A percentile compares a stretch with the other conserved stretches of the same genome.
phyloP scores from a whole-genome alignment of 2,329 filamentous ascomycete species.

The Domatiomyces catenatus region DNA sequence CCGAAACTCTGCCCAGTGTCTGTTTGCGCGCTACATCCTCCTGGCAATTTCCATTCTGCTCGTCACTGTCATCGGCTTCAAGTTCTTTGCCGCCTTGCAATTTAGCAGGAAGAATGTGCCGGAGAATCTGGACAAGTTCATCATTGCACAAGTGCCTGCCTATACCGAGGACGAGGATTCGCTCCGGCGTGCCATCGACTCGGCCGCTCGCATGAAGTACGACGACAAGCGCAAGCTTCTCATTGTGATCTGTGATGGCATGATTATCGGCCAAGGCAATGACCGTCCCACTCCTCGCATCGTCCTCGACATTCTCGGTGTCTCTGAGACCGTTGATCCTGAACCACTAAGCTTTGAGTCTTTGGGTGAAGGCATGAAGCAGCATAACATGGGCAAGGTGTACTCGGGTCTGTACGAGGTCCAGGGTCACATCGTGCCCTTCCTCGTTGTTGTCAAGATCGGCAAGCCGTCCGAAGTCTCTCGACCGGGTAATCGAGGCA shows the following conservation, averaged over 20 bases:
- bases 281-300: slow-evolving; percentile 90
- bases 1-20: slow-evolving; percentile 66
- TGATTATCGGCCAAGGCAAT: slow-evolving; percentile 99
- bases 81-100: slow-evolving; percentile 90
- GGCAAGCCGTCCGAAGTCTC: slow-evolving; percentile 67
- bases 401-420: slow-evolving; percentile 97
- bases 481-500: slow-evolving; percentile 83
- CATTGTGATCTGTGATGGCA: slow-evolving; percentile 86
- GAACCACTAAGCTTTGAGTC: slow-evolving; percentile 94
- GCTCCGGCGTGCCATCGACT: slow-evolving; percentile 90
- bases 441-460: slow-evolving; percentile 91
- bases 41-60: slow-evolving; percentile 71
- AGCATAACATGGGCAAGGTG: slow-evolving; percentile 98
- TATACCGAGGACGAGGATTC: slow-evolving; percentile 99
- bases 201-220: slow-evolving; percentile 84
- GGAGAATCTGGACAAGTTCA: slow-evolving; percentile 93
- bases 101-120: slow-evolving; percentile 83
- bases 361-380: slow-evolving; percentile 85
- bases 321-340: slow-evolving; percentile 83
- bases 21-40: slow-evolving; percentile 79
- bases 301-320: slow-evolving; percentile 89
- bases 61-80: slow-evolving; percentile 73
- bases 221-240: slow-evolving; percentile 97
- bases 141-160: slow-evolving; percentile 93
- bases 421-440: slow-evolving; percentile 93